These are phyloP conservation scores for Cladobotryum protrusum DNA, from an alignment of 2,329 filamentous ascomycete species.

Conservation along the genomic window DNA sequence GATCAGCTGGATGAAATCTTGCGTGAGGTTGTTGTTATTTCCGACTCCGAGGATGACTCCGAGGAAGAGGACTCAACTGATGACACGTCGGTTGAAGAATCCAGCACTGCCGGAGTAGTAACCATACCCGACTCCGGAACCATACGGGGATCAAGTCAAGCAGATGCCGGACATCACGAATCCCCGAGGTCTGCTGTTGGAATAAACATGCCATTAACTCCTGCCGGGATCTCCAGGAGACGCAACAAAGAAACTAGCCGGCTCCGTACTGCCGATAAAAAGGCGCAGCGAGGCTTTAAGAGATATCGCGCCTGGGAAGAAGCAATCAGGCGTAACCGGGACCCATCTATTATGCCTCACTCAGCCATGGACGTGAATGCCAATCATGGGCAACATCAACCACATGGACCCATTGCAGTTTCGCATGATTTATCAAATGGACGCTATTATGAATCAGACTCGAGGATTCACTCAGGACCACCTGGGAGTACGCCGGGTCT, in stretches of 20 bases:
- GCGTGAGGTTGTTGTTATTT: constrained; percentile 60
- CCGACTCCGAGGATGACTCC: constrained; percentile 49
- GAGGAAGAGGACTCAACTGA: constrained; percentile 32
- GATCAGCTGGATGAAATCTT: constrained; percentile 63
- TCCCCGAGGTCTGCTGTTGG: constrained; percentile 1
- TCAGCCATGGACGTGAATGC: constrained; percentile 1
- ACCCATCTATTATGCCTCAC: neutral
- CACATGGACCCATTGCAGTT: neutral
- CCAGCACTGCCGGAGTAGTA: constrained; percentile 12
- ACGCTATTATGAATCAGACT: constrained; percentile 1
- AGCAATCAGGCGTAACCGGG: constrained; percentile 28
- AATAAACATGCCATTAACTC: neutral
- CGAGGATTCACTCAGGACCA: constrained; percentile 11
- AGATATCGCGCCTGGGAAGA: constrained; percentile 41
- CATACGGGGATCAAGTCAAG: neutral
- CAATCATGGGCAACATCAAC: constrained; percentile 6
- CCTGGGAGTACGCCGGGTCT: constrained; percentile 17
- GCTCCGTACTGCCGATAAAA: constrained; percentile 22
- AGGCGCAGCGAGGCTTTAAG: constrained; percentile 39
- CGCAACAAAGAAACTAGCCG: constrained; percentile 14
- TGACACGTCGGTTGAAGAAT: constrained; percentile 21
- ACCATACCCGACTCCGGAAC: constrained; percentile 7
- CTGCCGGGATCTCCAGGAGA: neutral
- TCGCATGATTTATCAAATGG: constrained; percentile 5
- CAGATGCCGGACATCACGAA: constrained; percentile 1